phyloP scores from a whole-genome alignment of 78 protist species.

The Dictyostelium intermedium region DNA sequence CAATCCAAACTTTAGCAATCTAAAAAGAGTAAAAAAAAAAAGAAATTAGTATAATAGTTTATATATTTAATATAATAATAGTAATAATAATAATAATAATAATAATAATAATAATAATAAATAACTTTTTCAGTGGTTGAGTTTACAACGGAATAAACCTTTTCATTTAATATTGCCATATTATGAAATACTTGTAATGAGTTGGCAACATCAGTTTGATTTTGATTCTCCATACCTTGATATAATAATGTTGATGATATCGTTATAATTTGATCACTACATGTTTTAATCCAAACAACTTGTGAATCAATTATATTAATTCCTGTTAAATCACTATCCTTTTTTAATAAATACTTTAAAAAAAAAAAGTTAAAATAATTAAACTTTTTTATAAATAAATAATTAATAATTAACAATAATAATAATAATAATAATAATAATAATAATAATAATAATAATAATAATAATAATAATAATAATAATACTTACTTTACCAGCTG shows the following conservation, averaged over 20 bases:
- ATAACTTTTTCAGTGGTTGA: conserved; percentile 16
- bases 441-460: no score
- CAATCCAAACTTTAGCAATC: conserved; percentile 60
- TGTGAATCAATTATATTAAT: conserved; percentile 63
- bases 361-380: background rate
- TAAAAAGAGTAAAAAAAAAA: no score
- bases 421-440: no score
- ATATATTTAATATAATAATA: no score
- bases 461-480: no score
- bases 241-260: conserved; percentile 34
- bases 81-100: no score
- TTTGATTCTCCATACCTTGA: conserved; percentile 77
- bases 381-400: no score
- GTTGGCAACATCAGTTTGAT: conserved; percentile 67
- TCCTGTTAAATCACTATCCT: conserved; percentile 53
- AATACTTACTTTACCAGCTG: conserved; percentile 36
- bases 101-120: no score
- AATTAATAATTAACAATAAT: no score
- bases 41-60: no score
- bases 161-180: conserved; percentile 38
- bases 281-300: conserved; percentile 50
- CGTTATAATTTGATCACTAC: conserved; percentile 52
- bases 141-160: conserved; percentile 12
- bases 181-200: conserved; percentile 73
- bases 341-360: conserved; percentile 12